phyloP scores from a whole-genome alignment of 106 monocot genomes.

The Platanthera zijinensis region DNA sequence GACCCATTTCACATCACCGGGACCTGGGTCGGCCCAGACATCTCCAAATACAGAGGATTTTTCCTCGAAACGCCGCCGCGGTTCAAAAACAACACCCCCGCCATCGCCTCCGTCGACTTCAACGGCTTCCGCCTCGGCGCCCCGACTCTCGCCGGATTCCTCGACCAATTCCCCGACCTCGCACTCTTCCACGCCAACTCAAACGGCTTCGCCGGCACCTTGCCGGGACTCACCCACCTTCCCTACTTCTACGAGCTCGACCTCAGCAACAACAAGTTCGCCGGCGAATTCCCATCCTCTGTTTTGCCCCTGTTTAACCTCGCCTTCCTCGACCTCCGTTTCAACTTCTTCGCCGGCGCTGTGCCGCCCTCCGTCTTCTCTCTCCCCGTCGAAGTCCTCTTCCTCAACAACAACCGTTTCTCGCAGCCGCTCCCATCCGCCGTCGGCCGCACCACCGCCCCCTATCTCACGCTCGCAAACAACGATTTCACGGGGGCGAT shows the following conservation, averaged over 20 bases:
- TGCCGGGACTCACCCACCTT: constrained; percentile 16
- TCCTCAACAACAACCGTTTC: constrained; percentile 22
- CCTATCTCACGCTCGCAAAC: constrained; percentile 49
- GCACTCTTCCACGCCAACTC: constrained; percentile 39
- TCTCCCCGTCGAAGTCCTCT: not conserved
- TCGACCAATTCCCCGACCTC: constrained; percentile 24
- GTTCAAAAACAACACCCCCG: constrained; percentile 4
- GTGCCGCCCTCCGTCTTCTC: not conserved
- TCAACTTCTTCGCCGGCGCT: not conserved
- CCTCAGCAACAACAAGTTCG: not conserved
- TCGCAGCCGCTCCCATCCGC: constrained; percentile 20
- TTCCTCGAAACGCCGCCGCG: constrained; percentile 16
- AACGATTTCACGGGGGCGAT: constrained; percentile 52
- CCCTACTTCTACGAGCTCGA: not conserved
- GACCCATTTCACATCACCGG: constrained; percentile 21
- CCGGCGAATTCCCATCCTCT: not conserved
- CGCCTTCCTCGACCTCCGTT: not conserved
- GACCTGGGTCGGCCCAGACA: constrained; percentile 16
- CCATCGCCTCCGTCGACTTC: constrained; percentile 25
- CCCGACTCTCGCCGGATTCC: constrained; percentile 23
- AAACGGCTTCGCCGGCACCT: constrained; percentile 24
- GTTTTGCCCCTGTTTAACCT: too few species aligned
- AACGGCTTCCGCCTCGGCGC: constrained; percentile 9
- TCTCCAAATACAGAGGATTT: constrained; percentile 36
- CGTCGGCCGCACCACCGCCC: constrained; percentile 19